Base-by-base conservation (phyloP, 306 rosid genomes). In the Castanea sativa region DNA sequence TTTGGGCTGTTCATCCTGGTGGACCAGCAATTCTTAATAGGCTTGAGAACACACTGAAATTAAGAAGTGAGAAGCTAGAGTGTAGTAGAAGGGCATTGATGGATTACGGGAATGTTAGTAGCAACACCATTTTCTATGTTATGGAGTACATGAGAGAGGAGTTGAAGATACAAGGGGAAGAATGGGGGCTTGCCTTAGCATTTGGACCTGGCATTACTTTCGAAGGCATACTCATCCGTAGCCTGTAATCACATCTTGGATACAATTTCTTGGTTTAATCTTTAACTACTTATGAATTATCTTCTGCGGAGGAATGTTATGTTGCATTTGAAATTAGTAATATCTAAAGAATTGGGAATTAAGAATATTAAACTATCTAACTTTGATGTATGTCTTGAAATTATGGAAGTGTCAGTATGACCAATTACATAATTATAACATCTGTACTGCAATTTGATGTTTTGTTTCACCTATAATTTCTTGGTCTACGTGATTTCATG, bases 181-280 rank as follows among this genome's bases (percentile, higher is more conserved):
- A 96, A 85, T 96, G 99, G 98, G 96, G 99, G 0, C 84, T 96
- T 74, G 98, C 90, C 19, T 81, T 96, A 76, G 99, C 99, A 2
- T 96, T 96, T 85, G 98, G 99, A 78, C 98, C 98, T 0, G 98
- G 99, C 43, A 93, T 96, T 59, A 93, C 99, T 25, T 96, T 93
- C 79, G 99, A 96, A 87, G 98, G 99, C 72, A 83, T 96, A 86
- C 99, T 96, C 80, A 57, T 93, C 6, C 97, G 99, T 29, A 89
- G 92, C 86, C 92, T 96, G 19, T 90, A n/a, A 81, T 87, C 20
- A n/a, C 52, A 35, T 49, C 72, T 19, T 35, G 27, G 27, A 35
- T 15, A n/a, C 27, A 19, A 20, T 29, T 25, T 80, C 58, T 51
- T 35, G 9, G 69, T 29, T 21, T 83, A 27, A 78, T 21, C 55